phyloP scores from a whole-genome alignment of 306 rosid genomes.

The Astragalus membranaceus region DNA sequence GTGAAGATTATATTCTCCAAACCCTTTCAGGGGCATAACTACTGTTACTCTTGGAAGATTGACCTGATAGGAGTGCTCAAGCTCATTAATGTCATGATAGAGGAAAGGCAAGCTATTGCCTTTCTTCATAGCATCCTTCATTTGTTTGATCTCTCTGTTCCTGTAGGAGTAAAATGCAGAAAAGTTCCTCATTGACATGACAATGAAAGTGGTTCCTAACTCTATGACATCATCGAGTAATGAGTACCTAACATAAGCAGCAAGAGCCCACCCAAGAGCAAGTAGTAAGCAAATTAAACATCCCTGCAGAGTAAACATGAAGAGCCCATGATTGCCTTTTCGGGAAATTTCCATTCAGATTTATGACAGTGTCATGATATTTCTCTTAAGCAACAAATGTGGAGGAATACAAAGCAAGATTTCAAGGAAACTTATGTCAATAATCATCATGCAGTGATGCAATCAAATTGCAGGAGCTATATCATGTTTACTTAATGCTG shows the following conservation, averaged over 20 bases:
- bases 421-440: conserved; percentile 1
- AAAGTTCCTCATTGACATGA: conserved; percentile 1
- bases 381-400: conserved; percentile 1
- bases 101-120: conserved; percentile 87
- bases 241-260: conserved; percentile 83
- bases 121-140: conserved; percentile 45
- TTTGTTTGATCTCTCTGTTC: conserved; percentile 78
- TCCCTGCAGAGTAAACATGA: conserved; percentile 48
- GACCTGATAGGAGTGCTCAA: conserved; percentile 85
- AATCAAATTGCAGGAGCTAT: background rate
- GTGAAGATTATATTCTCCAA: conserved; percentile 92
- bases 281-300: conserved; percentile 67
- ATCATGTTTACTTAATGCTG: background rate
- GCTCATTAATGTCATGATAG: conserved; percentile 64
- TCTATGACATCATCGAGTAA: conserved; percentile 24
- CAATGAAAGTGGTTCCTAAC: background rate
- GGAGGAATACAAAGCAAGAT: background rate
- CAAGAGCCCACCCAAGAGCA: conserved; percentile 87
- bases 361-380: background rate
- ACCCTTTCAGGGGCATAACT: conserved; percentile 94
- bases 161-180: conserved; percentile 31
- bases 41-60: conserved; percentile 76
- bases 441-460: background rate
- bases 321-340: no score
- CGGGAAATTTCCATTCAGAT: background rate